A percentile compares a stretch with the other conserved stretches of the same genome.
Evolutionary conservation across 1,139 yeast genomes (phyloP).

Genomic region (Scheffersomyces segobiensis): DNA sequence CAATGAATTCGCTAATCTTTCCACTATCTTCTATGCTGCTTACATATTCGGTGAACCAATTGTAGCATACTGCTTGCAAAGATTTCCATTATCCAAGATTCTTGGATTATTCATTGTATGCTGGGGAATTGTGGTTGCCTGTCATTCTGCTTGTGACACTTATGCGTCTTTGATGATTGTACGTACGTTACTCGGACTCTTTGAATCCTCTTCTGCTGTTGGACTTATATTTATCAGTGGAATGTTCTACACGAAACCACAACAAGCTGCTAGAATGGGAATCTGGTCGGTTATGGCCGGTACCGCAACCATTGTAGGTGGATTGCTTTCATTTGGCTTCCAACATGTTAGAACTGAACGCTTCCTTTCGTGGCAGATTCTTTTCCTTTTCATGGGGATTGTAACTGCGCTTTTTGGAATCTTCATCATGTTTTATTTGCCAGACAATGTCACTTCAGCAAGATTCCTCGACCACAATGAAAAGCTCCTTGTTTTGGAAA

Average conservation of each 20-base stretch:
- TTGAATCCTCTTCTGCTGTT: slow-evolving; percentile 20
- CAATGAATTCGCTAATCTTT: slow-evolving; percentile 42
- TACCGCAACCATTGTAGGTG: slow-evolving; percentile 40
- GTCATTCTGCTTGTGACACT: slow-evolving; percentile 34
- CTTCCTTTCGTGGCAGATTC: slow-evolving; percentile 40
- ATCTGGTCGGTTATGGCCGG: slow-evolving; percentile 38
- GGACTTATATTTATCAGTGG: slow-evolving; percentile 20
- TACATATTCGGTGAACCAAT: slow-evolving; percentile 50
- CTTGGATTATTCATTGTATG: slow-evolving; percentile 34
- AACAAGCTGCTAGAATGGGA: slow-evolving; percentile 16
- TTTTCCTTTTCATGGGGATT: slow-evolving; percentile 39
- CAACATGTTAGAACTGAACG: slow-evolving; percentile 29
- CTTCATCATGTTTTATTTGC: slow-evolving; percentile 22
- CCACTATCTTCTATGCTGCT: slow-evolving; percentile 46
- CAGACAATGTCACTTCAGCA: slow-evolving; percentile 46
- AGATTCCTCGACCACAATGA: slow-evolving; percentile 40
- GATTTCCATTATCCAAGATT: slow-evolving; percentile 40
- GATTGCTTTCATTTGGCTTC: slow-evolving; percentile 41
- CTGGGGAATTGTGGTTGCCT: slow-evolving; percentile 44
- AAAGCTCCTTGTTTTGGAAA: slow-evolving; percentile 19
- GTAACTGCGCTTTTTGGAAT: slow-evolving; percentile 35
- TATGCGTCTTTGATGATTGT: slow-evolving; percentile 44
- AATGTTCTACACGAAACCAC: slow-evolving; percentile 43
- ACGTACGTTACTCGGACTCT: slow-evolving; percentile 33
- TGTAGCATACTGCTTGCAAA: slow-evolving; percentile 37